Evolutionary conservation across 345 rosid genomes (phyloP), one percentile per base, ranked within the genome.

Genomic region (Garcia nutans): DNA sequence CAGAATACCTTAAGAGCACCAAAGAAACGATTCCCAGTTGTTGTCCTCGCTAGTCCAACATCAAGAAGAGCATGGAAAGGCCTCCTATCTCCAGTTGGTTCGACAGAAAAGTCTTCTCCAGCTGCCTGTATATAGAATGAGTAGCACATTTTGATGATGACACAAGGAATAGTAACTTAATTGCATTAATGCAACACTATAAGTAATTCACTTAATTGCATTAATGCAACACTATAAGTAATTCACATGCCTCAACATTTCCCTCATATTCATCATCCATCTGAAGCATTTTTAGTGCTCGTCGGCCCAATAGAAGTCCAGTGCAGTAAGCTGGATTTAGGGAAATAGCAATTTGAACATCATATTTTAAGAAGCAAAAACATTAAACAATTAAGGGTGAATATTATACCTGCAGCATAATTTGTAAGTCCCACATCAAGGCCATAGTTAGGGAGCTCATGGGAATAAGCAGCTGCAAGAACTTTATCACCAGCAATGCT

Each of bases 21-120:
- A 11, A 91, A 91, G 11, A 91, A 91, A 74, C 96, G 92, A 76
- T 91, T 91, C 8, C 96, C 93, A 1, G 96, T 91, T 19, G 96
- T 89, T 54, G 93, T 91, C 74, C 74, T 89, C 70, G 87, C 52
- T n/a, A 91, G 89, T 24, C 96, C 96, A 33, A 91, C 96, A 82
- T 91, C 96, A 76, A 91, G 92, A 59, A 91, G 91, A 54, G 92
- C 93, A 82, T 91, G 92, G 84, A 91, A 91, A 15, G 96, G 96
- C 66, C 96, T 87, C 70, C 93, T 87, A 56, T 61, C 81, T 8
- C 88, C 96, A n/a, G 89, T 81, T 56, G 91, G 93, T 54, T 91
- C 96, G 22, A 91, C 91, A 2, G 91, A 88, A 10, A 52, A 89
- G 74, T 91, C 96, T 86, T 89, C 96, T 3, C 96, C 96, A 49